Conservation (phyloP, 192 early-diverging fungal genomes). For the Backusella circina region DNA sequence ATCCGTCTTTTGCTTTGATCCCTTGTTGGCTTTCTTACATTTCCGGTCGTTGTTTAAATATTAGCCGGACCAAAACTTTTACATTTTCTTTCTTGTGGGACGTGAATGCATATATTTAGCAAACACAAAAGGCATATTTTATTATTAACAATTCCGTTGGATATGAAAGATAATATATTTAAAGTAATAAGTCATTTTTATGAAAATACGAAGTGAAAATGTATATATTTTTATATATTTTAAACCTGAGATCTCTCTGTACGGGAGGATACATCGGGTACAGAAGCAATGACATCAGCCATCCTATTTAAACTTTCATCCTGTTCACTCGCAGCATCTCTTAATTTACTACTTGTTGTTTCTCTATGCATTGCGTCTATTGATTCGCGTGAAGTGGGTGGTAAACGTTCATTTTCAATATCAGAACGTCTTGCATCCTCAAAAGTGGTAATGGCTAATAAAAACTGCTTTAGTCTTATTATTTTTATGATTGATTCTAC, state of each 20-base stretch:
- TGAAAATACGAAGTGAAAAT: not conserved
- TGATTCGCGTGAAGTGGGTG: conserved; percentile 61
- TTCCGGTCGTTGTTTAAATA: not conserved
- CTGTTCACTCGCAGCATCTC: conserved; percentile 21
- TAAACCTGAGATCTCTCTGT: not conserved
- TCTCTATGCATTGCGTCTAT: conserved; percentile 28
- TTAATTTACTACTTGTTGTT: not conserved
- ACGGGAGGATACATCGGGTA: not conserved
- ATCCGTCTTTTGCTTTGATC: not conserved
- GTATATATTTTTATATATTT: not conserved
- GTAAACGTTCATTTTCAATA: conserved; percentile 88
- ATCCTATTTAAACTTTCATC: conserved; percentile 17
- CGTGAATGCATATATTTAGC: not conserved
- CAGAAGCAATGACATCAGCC: conserved; percentile 18
- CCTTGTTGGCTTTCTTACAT: not conserved
- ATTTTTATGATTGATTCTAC: not conserved
- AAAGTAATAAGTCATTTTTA: not conserved
- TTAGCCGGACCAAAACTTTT: not conserved
- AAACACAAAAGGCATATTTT: not conserved
- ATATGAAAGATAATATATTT: not conserved
- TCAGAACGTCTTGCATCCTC: conserved; percentile 91
- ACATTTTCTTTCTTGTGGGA: not conserved
- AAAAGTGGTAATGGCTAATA: conserved; percentile 78
- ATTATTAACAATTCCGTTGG: not conserved
- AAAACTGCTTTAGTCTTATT: not conserved